Percentiles rank a stretch among this genome's conserved stretches.
phyloP scores from a whole-genome alignment of 805 yeast species.

The Candida suzukii region DNA sequence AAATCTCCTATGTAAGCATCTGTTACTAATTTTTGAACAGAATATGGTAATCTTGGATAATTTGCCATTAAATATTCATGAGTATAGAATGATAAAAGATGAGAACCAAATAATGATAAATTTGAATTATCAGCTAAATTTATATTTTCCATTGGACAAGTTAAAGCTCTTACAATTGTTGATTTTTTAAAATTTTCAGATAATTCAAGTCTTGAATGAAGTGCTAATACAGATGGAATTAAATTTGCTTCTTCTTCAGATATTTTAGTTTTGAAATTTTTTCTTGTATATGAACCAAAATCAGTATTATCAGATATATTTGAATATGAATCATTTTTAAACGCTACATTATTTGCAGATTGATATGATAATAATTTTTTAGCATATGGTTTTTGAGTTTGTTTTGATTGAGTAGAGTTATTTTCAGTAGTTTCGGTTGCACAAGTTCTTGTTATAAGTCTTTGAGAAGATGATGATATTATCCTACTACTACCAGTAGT shows the following conservation, averaged over 20 bases:
- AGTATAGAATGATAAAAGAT: conserved; percentile 66
- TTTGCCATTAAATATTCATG: conserved; percentile 64
- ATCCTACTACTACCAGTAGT: not conserved
- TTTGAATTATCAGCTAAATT: conserved; percentile 69
- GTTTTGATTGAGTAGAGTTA: no score
- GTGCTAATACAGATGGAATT: conserved; percentile 69
- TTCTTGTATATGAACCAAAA: conserved; percentile 26
- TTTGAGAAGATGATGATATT: not conserved
- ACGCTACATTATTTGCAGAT: conserved; percentile 13
- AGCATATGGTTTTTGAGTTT: not conserved
- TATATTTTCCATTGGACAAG: conserved; percentile 36
- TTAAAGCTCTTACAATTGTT: conserved; percentile 75
- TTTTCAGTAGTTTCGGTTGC: not conserved
- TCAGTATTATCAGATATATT: conserved; percentile 17
- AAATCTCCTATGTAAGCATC: conserved; percentile 67
- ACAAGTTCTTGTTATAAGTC: conserved; percentile 8
- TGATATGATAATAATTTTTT: not conserved
- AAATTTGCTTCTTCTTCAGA: conserved; percentile 45
- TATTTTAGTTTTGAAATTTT: conserved; percentile 21
- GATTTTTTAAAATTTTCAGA: conserved; percentile 51
- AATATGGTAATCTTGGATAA: conserved; percentile 87
- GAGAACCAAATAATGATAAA: conserved; percentile 75
- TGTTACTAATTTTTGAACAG: conserved; percentile 67
- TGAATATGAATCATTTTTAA: conserved; percentile 8
- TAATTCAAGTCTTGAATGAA: conserved; percentile 69